Conservation (phyloP, 345 rosid genomes). For the Hevea brasiliensis region DNA sequence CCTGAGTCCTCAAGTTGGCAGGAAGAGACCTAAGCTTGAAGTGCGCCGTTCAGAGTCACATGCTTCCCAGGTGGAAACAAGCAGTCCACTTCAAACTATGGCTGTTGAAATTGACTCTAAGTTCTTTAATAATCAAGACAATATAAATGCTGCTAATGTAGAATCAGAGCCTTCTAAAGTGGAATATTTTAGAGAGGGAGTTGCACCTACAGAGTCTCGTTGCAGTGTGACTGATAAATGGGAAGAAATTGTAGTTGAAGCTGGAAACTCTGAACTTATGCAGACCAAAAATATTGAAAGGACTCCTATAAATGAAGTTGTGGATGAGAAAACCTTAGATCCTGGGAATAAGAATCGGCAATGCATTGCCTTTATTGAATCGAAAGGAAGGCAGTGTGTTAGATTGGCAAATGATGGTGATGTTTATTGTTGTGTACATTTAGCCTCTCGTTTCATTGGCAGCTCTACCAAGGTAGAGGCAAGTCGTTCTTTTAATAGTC, state of each 20-base stretch:
- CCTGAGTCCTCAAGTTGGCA: conserved; percentile 50
- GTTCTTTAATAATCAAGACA: conserved; percentile 50
- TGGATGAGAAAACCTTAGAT: conserved; percentile 46
- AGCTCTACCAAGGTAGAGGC: conserved; percentile 54
- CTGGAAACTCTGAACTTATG: conserved; percentile 40
- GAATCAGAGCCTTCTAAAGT: conserved; percentile 34
- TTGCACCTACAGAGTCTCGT: conserved; percentile 35
- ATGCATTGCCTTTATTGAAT: conserved; percentile 86
- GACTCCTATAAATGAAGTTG: conserved; percentile 39
- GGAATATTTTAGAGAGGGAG: conserved; percentile 32
- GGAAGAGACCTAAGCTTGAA: conserved; percentile 92
- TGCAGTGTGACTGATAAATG: conserved; percentile 57
- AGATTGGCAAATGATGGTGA: conserved; percentile 99
- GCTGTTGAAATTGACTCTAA: conserved; percentile 57
- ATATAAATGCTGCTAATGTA: conserved; percentile 32
- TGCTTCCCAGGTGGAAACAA: conserved; percentile 52
- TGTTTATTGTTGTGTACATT: conserved; percentile 94
- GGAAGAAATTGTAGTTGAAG: conserved; percentile 74
- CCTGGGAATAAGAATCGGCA: conserved; percentile 70
- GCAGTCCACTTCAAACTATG: conserved; percentile 39
- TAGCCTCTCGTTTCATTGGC: conserved; percentile 89
- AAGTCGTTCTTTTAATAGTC: conserved; percentile 53
- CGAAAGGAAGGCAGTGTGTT: conserved; percentile 94
- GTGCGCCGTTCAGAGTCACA: conserved; percentile 87
- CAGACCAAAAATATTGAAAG: conserved; percentile 29